A percentile compares a stretch with the other conserved stretches of the same genome.
phyloP scores from a whole-genome alignment of 2,329 filamentous ascomycete species.

The Fusarium continuum region DNA sequence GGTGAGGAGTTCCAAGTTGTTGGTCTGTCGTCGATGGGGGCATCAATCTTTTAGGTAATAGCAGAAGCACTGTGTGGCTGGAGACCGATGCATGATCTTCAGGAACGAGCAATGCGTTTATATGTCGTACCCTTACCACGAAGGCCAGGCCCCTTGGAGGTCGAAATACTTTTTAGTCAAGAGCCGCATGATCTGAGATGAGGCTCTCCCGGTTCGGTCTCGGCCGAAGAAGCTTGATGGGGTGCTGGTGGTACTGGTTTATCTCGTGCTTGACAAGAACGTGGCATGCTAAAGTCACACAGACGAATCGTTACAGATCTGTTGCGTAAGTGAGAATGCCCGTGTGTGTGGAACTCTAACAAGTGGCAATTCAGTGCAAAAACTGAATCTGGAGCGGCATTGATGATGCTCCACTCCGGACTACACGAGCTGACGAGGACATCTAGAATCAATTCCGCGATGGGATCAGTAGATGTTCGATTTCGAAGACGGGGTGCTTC shows the following conservation, averaged over 20 bases:
- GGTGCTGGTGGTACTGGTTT: conserved; percentile 5
- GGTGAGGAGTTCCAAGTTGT: neutral
- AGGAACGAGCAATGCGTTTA: conserved; percentile 37
- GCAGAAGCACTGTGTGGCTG: conserved; percentile 23
- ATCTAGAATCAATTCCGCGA: conserved; percentile 10
- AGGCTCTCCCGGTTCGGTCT: conserved; percentile 31
- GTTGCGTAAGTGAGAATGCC: conserved; percentile 10
- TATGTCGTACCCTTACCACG: conserved; percentile 17
- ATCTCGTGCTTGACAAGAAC: conserved; percentile 16
- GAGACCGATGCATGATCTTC: conserved; percentile 31
- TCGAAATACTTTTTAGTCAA: conserved; percentile 12
- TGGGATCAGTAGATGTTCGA: conserved; percentile 12
- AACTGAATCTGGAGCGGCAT: conserved; percentile 11
- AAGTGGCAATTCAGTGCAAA: conserved; percentile 22
- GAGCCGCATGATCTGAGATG: conserved; percentile 30
- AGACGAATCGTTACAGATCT: conserved; percentile 13
- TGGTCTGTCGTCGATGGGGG: conserved; percentile 4
- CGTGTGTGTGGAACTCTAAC: conserved; percentile 15
- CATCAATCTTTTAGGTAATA: conserved; percentile 30
- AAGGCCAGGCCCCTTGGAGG: conserved; percentile 10
- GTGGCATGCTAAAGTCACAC: conserved; percentile 10
- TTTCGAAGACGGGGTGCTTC: conserved; percentile 20
- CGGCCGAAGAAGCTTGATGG: conserved; percentile 18
- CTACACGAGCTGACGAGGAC: conserved; percentile 16
- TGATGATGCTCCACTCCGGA: conserved; percentile 27